Base-by-base conservation (phyloP, 2,329 filamentous ascomycete species). In the Elsinoe perseae region DNA sequence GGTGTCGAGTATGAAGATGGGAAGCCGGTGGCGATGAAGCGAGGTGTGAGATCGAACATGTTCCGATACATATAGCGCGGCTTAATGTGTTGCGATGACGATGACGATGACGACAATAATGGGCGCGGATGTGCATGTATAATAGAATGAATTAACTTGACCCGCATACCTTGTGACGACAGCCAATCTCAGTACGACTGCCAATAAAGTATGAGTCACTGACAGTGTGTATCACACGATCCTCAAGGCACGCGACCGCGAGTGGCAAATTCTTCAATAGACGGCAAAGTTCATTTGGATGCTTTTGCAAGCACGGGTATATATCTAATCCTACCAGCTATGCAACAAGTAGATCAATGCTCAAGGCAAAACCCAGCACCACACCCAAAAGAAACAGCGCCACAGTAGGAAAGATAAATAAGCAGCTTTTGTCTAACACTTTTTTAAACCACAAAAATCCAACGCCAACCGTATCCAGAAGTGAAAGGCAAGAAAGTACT, bases 1-100 rank as follows among this genome's bases (percentile, higher is more conserved):
- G 87, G 86, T 0, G 73, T 91, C 3, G 86, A 90, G 68, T 85
- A 87, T 59, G 87, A 91, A 68, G 79, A 88, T 62, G 87, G 87
- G 0, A 79, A 84, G 66, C 81, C 87, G 0, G 82, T 82, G 4
- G 76, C 83, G 0, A 84, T 91, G 78, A 90, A 89, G 71, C 75
- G 86, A 50, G 79, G 83, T 32, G 87, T 91, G 9, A 83, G 79
- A 67, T 81, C 84, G 54, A 89, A 89, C 63, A 89, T 89, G 85
- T 90, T 90, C 67, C 75, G 85, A 14, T 80, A 85, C 58, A 87
- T 88, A 18, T 82, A 70, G 46, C 12, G 8, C 4, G 18, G 20
- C 20, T 25, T 10, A 12, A n/a, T 4, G 16, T 7, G 10, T 14
- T 4, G 4, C 10, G 9, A 44, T n/a, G 10, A 44, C 20, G 21